Evolutionary conservation across 371 early-diverging fungal genomes (phyloP).

Genomic region (Mortierella sp.): DNA sequence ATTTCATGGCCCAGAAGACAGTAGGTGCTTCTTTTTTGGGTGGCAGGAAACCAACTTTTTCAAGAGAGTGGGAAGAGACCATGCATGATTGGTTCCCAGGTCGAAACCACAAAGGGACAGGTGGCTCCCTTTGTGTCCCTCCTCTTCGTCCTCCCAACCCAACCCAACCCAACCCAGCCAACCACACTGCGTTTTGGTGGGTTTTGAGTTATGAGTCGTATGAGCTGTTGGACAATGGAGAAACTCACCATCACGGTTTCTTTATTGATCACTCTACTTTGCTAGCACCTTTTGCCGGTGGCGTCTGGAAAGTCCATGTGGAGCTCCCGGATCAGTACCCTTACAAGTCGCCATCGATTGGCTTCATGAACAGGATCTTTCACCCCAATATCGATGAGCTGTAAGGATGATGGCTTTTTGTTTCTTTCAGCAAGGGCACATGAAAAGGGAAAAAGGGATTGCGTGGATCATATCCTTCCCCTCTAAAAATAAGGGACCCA

Average conservation of each 20-base stretch:
- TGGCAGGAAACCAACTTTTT: not conserved
- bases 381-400: constrained; percentile 99
- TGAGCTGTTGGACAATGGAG: not conserved
- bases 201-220: too few species aligned
- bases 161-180: too few species aligned
- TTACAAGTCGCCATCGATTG: constrained; percentile 99
- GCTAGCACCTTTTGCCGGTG: constrained; percentile 95
- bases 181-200: too few species aligned
- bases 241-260: not conserved
- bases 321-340: constrained; percentile 99
- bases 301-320: constrained; percentile 98
- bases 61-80: too few species aligned
- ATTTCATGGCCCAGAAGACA: constrained; percentile 95
- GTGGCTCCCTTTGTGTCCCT: not conserved
- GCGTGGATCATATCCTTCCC: too few species aligned
- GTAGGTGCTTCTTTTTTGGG: constrained; percentile 63
- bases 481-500: too few species aligned
- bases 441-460: too few species aligned
- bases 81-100: too few species aligned
- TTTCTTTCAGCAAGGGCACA: too few species aligned
- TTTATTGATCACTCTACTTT: too few species aligned
- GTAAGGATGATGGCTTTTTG: constrained; percentile 57
- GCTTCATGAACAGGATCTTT: constrained; percentile 99
- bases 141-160: too few species aligned
- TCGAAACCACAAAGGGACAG: not conserved